Evolutionary conservation across 2,329 filamentous ascomycete species (phyloP).

Genomic region (Sarocladium kiliense): DNA sequence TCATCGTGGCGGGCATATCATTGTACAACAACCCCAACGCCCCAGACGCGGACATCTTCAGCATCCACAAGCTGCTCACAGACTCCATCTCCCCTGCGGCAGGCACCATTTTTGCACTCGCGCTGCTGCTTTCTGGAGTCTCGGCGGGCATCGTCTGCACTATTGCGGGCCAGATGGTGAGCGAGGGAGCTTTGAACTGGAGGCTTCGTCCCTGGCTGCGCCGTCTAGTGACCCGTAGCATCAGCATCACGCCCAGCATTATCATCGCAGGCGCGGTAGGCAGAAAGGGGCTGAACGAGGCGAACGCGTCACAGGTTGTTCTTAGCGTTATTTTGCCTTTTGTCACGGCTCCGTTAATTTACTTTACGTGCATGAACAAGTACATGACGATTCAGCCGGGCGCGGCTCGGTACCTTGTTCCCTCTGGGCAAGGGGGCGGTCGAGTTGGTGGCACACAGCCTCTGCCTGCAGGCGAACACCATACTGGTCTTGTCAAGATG

Average conservation of each 20-base stretch:
- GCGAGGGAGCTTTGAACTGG: constrained; percentile 56
- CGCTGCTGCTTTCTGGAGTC: constrained; percentile 72
- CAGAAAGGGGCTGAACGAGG: constrained; percentile 61
- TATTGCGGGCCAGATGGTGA: constrained; percentile 82
- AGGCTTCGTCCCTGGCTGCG: constrained; percentile 56
- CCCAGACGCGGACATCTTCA: constrained; percentile 65
- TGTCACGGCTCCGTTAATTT: constrained; percentile 76
- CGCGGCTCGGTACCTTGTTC: background rate
- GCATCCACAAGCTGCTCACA: constrained; percentile 68
- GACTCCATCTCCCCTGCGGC: constrained; percentile 66
- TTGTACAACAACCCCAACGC: constrained; percentile 50
- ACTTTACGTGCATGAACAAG: constrained; percentile 72
- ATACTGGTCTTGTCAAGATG: too few relatives aligned
- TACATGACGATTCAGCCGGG: constrained; percentile 69
- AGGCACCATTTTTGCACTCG: constrained; percentile 78
- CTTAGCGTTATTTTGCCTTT: constrained; percentile 66
- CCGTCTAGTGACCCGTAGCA: constrained; percentile 68
- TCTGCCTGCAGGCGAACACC: constrained; percentile 19
- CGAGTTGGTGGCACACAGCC: background rate
- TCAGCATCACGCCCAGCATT: constrained; percentile 78
- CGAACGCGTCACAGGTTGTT: constrained; percentile 43
- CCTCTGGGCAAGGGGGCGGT: background rate
- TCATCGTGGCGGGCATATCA: constrained; percentile 75
- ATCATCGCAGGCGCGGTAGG: constrained; percentile 79
- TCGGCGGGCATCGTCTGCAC: constrained; percentile 85